Percentiles rank a stretch among this genome's conserved stretches.
Conservation (phyloP, 805 yeast genomes). For the Torulaspora maleeae region DNA sequence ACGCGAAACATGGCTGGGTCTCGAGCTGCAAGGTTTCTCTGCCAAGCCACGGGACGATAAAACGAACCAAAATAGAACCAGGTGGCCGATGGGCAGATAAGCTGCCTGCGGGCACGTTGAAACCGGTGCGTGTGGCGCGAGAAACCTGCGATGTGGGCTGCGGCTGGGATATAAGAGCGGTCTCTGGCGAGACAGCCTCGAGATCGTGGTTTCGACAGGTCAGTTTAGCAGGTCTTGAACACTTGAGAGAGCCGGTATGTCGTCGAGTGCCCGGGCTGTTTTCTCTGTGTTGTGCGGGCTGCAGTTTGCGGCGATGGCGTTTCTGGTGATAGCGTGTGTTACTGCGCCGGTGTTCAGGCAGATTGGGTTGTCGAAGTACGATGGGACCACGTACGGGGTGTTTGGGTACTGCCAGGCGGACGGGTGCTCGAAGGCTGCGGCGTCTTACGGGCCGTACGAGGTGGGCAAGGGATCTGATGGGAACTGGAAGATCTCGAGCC, state of each 20-base stretch:
- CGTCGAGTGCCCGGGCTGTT: constrained; percentile 5
- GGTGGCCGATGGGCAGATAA: neutral
- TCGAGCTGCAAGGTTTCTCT: neutral
- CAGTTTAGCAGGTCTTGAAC: too few relatives aligned
- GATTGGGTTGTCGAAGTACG: constrained; percentile 43
- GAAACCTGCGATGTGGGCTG: neutral
- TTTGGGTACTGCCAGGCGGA: constrained; percentile 56
- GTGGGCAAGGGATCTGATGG: constrained; percentile 32
- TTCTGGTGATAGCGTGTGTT: constrained; percentile 55
- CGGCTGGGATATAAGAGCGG: neutral
- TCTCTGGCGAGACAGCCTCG: neutral
- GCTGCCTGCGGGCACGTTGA: neutral
- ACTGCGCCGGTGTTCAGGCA: constrained; percentile 54
- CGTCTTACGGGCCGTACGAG: constrained; percentile 40
- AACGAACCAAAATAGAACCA: neutral
- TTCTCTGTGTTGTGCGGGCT: constrained; percentile 23
- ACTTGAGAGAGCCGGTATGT: neutral
- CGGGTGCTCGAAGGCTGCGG: constrained; percentile 43
- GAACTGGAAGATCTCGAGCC: constrained; percentile 47
- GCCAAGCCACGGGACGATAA: neutral
- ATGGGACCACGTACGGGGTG: constrained; percentile 50
- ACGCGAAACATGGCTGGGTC: too few relatives aligned
- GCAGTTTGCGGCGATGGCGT: constrained; percentile 53
- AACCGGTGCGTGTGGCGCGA: neutral
- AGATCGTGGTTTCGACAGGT: too few relatives aligned